Evolutionary conservation across 2,329 filamentous ascomycete genomes (phyloP), one percentile per base, ranked within the genome.

Genomic region (Fusarium nisikadoi): DNA sequence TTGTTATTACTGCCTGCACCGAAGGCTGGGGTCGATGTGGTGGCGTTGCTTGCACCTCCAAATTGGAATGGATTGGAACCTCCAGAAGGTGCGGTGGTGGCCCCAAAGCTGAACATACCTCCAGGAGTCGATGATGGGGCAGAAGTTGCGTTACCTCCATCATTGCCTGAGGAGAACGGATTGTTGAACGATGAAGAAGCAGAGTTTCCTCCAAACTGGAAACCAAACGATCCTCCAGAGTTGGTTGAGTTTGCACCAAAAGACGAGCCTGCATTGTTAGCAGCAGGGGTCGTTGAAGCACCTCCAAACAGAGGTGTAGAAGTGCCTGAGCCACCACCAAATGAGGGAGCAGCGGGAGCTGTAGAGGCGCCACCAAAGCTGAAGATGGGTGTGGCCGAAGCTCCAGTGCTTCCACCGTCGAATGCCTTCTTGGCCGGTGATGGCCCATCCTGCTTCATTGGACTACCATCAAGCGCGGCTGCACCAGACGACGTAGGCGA

Each of bases 381-480:
- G 75, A 84, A 84, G 9, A 79, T 61, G 8, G 82, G 76, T 19
- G 80, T 65, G 20, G 79, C 64, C 2, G 77, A 64, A 33, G 72
- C 70, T 23, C 64, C 61, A 14, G 73, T 68, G 43, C 56, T 75
- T 36, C 65, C 76, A n/a, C 78, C 77, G 42, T 71, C 73, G 49
- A 80, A 80, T 2, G 75, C 61, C 63, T 79, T 82, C 78, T 83
- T 83, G 13, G 79, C 80, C 17, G 81, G 80, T 6, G 82, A 82
- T 11, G 79, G 76, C 10, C 77, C 80, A 62, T 84, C 82, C 63
- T 86, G 81, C 69, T 85, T 84, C 75, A 86, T 83, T 20, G 81
- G 81, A 57, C 83, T 84, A 36, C 81, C 81, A 53, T 79, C 81
- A 72, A 87, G 86, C 66, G 81, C 62, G 25, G 79, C 75, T 25